phyloP scores from a whole-genome alignment of 1,284 basidiomycete species.

The Anthracocystis panici-leucophaei region DNA sequence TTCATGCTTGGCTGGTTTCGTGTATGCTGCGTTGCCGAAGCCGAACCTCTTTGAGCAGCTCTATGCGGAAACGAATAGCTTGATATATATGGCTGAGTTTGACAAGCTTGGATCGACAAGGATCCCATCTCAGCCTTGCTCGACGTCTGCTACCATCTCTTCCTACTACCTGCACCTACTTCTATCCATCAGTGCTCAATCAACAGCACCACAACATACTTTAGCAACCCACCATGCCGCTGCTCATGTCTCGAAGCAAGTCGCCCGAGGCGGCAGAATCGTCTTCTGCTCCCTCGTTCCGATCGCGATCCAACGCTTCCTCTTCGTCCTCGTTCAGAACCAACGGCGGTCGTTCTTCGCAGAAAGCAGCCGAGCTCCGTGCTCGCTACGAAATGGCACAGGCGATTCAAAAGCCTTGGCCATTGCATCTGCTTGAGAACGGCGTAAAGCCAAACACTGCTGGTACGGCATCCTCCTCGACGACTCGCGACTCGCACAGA shows the following conservation, averaged over 20 bases:
- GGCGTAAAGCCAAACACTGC: constrained; percentile 28
- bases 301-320: constrained; percentile 16
- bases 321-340: constrained; percentile 14
- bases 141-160: background rate
- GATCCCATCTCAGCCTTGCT: background rate
- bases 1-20: constrained; percentile 1
- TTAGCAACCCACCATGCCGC: constrained; percentile 9
- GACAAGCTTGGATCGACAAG: background rate
- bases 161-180: background rate
- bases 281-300: constrained; percentile 22
- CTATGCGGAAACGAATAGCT: background rate
- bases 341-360: constrained; percentile 13
- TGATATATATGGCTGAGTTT: constrained; percentile 15
- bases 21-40: constrained; percentile 2
- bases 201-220: background rate
- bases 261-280: constrained; percentile 15
- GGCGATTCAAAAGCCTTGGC: constrained; percentile 52
- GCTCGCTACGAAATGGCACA: constrained; percentile 52
- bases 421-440: constrained; percentile 45
- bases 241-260: constrained; percentile 27
- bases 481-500: background rate
- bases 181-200: background rate
- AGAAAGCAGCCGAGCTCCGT: constrained; percentile 29
- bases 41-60: background rate
- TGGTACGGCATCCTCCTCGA: background rate